Percentiles rank a stretch among this genome's conserved stretches.
Evolutionary conservation across 805 yeast species (phyloP).

Genomic region (Kurtzmaniella cleridarum): DNA sequence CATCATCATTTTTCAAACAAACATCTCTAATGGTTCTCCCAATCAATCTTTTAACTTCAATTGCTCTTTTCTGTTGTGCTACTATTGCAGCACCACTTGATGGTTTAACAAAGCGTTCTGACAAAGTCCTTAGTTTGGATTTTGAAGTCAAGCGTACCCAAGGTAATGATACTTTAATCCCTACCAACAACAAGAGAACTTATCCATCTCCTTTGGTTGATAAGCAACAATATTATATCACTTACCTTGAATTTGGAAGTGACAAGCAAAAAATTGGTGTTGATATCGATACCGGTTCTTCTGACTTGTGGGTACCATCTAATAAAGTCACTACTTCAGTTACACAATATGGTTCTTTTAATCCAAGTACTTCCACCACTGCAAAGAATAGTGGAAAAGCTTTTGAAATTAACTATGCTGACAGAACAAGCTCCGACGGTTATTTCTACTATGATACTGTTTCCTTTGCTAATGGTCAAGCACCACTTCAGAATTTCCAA

Average conservation of each 20-base stretch:
- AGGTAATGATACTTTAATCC: neutral
- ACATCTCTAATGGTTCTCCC: neutral
- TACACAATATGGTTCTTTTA: constrained; percentile 3
- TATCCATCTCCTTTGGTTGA: neutral
- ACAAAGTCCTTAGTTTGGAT: constrained; percentile 3
- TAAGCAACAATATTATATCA: constrained; percentile 22
- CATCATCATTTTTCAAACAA: too few relatives aligned
- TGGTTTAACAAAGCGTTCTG: constrained; percentile 3
- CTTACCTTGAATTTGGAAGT: constrained; percentile 7
- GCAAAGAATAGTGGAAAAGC: constrained; percentile 1
- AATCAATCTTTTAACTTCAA: constrained; percentile 1
- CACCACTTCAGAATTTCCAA: constrained; percentile 2
- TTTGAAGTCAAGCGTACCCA: neutral
- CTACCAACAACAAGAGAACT: neutral
- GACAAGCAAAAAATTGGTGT: constrained; percentile 6
- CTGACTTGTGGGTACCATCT: constrained; percentile 4
- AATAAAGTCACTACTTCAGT: neutral
- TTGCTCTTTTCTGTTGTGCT: constrained; percentile 2
- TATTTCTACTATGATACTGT: constrained; percentile 1
- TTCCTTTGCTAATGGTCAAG: constrained; percentile 1
- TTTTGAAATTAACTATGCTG: constrained; percentile 1
- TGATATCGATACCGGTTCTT: constrained; percentile 8
- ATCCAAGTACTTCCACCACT: neutral
- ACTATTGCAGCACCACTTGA: constrained; percentile 1
- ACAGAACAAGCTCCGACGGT: neutral